Evolutionary conservation across 75 land plant genomes (phyloP).

Genomic region (Pinus taeda): DNA sequence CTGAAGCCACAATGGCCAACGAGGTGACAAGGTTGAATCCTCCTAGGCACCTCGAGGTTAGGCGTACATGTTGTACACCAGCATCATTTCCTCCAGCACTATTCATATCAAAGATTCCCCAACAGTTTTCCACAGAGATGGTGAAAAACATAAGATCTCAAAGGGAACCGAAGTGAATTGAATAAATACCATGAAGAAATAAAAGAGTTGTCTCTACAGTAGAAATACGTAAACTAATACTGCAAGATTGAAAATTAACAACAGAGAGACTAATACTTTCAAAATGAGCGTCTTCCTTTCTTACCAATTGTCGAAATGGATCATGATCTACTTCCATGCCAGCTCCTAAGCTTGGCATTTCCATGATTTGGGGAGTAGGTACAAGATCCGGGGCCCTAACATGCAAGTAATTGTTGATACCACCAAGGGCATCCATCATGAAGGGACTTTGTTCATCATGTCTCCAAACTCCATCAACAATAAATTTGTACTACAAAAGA

Average conservation of each 20-base stretch:
- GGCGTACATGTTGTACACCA: no score
- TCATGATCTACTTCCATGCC: constrained; percentile 85
- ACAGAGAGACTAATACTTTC: background rate
- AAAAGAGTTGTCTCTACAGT: no score
- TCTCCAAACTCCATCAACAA: constrained; percentile 60
- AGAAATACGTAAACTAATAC: no score
- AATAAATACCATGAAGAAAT: no score
- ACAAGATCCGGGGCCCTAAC: constrained; percentile 18
- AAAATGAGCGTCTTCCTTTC: background rate
- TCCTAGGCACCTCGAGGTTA: no score
- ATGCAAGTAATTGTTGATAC: constrained; percentile 35
- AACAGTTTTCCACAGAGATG: no score
- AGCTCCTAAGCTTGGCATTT: constrained; percentile 20
- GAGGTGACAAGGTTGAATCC: no score
- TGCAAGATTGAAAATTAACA: background rate
- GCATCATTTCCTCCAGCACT: no score
- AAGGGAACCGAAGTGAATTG: no score
- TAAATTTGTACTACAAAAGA: constrained; percentile 45
- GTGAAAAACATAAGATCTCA: no score
- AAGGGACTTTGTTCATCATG: constrained; percentile 37
- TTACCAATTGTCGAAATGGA: constrained; percentile 44
- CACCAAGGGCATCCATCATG: constrained; percentile 28
- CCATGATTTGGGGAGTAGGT: constrained; percentile 13
- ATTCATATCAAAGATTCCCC: no score
- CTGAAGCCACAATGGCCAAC: no score